Evolutionary conservation across 2,329 filamentous ascomycete genomes (phyloP), one percentile per base, ranked within the genome.

Genomic region (Chrysoporthe austroafricana): DNA sequence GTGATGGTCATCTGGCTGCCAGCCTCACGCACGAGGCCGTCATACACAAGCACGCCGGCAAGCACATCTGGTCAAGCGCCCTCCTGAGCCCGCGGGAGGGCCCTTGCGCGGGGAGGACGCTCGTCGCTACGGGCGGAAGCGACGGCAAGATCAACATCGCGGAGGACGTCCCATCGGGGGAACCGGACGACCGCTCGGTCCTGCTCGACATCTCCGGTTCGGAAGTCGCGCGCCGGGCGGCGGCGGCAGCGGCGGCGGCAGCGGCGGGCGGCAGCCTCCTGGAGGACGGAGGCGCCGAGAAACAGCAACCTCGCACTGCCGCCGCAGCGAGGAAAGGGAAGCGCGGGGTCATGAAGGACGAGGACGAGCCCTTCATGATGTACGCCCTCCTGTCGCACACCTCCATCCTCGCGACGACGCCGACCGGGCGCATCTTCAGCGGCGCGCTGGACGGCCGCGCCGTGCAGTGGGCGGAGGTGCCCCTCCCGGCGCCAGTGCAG

Each of bases 61-160:
- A 97, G 78, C 94, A 97, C 75, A 89, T 98, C 7, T 98, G 95
- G 94, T 90, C 94, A 0, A 84, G 89, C 48, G 87, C 86, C 14
- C 69, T 85, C 8, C 72, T 77, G 2, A 66, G 66, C 76, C 16
- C 73, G 82, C 0, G 2, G 21, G 36, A 59, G 36, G 21, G 57
- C 7, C 42, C 39, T 13, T 14, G 36, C 9, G 2, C 57, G 18
- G 36, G 16, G 1, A 68, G 36, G 32, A 62, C 61, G 3, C 70
- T 84, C 1, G 77, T 93, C 26, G 89, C 87, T 4, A 94, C 92
- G 1, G 96, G 96, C 14, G 96, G 93, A n/a, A 91, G 92, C 13
- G 96, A 99, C 78, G 91, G 94, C 18, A 88, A 84, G 71, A 84
- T 90, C 52, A 82, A 83, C 3, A 72, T 88, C n/a, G 79, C 86